Evolutionary conservation across 2,329 filamentous ascomycete species (phyloP), one percentile per base, ranked within the genome.

Genomic region (Nigrospora oryzae): DNA sequence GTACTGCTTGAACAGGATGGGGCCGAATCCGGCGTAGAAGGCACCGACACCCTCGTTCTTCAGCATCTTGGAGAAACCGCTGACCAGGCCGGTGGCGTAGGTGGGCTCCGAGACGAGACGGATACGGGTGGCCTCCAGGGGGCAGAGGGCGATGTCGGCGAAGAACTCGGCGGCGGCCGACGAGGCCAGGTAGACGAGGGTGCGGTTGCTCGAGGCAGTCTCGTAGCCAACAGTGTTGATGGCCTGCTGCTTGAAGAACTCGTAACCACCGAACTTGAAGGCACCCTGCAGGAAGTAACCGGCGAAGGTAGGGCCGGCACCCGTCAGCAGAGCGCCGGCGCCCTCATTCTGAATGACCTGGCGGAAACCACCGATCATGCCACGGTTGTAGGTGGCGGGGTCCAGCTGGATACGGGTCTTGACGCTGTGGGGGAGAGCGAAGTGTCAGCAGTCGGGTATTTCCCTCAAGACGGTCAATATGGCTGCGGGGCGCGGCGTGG

Each of bases 401-500:
- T 87, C 83, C 60, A 87, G 81, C 70, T 88, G 84, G 65, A 87
- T 87, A 67, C 82, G 76, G 56, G 84, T 88, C 79, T 88, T 87
- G 73, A 88, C 83, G 68, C 83, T 87, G 57, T 51, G 45, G n/a
- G 11, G 16, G 30, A 37, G 32, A 13, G 14, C 4, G 8, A 11
- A 11, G 11, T n/a, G 23, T 45, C 34, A 43, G 39, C 39, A 12
- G 23, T 28, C 23, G 23, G 23, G 23, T 28, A 28, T 28, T 28
- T 28, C 23, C 23, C 23, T 28, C 23, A 28, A 28, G 23, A 28
- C 23, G 23, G 23, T 28, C 23, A 28, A 28, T 6, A 6, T 23
- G 19, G 19, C 19, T 23, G 23, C 23, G 4, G n/a, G 23, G 23
- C 23, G 23, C 23, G 23, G 23, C 23, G 23, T 28, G 23, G 23